Base-by-base conservation (phyloP, 1,139 yeast genomes). In the Yamadazyma atlantica region DNA sequence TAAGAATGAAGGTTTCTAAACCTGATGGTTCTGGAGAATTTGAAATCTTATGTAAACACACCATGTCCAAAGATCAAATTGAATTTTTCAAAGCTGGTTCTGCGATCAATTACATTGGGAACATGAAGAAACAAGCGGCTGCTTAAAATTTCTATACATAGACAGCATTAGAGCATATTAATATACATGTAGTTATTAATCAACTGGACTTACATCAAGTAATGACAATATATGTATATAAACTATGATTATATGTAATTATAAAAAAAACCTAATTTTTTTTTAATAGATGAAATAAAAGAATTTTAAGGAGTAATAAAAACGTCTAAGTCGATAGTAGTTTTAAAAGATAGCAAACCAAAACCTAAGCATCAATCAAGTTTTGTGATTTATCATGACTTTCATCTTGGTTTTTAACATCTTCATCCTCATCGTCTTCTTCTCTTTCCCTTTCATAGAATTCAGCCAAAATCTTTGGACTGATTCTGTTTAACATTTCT, bases 31-130 rank as follows among this genome's bases (percentile, higher is more conserved):
- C 82, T 37, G 30, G 21, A 9, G 60, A 74, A 33, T 83, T 84
- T 51, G 80, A 75, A 42, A 81, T 92, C 48, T 70, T 74, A 50
- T 78, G 95, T 55, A 88, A 83, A 66, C 98, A 92, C 64, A 90
- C 97, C 41, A 88, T 92, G 97, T 89, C 97, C 22, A 80, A 80
- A 63, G 98, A 92, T 64, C 98, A 92, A 73, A 75, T 92, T 41
- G 95, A 86, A 48, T 92, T 92, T 68, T 92, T 90, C 78, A 89
- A 83, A 65, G 97, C 97, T 33, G 98, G 98, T 40, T 86, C 96
- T 40, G 98, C 98, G 31, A 88, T 92, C 57, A 90, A 90, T 65
- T 80, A 81, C 66, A 92, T 92, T 59, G 96, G 97, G 51, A 76
- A 82, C 59, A 62, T 73, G 44, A 74, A 65, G 53, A 69, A 62